Conservation (phyloP, 139 green algal genomes). For the Chlamydomonas incerta region DNA sequence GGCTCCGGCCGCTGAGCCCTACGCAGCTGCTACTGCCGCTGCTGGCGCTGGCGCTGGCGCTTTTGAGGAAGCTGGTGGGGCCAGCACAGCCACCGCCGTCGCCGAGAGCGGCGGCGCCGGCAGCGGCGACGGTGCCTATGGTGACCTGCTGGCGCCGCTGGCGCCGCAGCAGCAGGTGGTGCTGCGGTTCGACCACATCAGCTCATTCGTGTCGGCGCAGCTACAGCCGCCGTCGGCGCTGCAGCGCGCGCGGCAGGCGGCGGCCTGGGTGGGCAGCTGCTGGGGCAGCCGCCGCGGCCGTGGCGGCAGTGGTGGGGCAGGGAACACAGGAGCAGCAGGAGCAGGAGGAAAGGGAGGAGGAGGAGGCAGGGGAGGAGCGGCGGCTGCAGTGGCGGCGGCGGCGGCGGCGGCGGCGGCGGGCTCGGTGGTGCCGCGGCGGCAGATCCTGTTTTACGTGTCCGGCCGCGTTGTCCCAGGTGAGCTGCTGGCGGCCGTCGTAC, state of each 20-base stretch:
- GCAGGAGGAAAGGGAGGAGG: not conserved
- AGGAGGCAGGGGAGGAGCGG: not conserved
- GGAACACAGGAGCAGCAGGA: not conserved
- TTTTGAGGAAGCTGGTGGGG: not conserved
- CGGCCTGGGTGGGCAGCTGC: not conserved
- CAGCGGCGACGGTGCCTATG: not conserved
- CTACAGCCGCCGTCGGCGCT: constrained; percentile 31
- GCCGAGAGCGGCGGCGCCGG: not conserved
- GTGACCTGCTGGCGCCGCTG: constrained; percentile 23
- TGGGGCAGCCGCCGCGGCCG: not conserved
- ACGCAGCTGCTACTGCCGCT: not conserved
- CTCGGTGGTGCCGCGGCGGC: not conserved
- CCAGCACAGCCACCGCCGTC: not conserved
- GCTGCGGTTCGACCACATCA: constrained; percentile 28
- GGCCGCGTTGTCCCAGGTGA: constrained; percentile 56
- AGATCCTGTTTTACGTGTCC: constrained; percentile 59
- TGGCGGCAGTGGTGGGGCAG: not conserved
- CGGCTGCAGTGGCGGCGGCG: not conserved
- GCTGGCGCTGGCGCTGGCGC: not conserved
- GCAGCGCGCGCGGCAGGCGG: not conserved
- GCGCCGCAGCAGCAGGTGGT: constrained; percentile 13
- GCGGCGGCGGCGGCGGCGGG: not conserved
- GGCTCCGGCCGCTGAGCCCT: too few species aligned
- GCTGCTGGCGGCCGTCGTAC: too few species aligned
- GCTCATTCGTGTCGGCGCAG: constrained; percentile 11